Evolutionary conservation across 78 protist genomes (phyloP).

Genomic region (Dictyostelium capitatum): DNA sequence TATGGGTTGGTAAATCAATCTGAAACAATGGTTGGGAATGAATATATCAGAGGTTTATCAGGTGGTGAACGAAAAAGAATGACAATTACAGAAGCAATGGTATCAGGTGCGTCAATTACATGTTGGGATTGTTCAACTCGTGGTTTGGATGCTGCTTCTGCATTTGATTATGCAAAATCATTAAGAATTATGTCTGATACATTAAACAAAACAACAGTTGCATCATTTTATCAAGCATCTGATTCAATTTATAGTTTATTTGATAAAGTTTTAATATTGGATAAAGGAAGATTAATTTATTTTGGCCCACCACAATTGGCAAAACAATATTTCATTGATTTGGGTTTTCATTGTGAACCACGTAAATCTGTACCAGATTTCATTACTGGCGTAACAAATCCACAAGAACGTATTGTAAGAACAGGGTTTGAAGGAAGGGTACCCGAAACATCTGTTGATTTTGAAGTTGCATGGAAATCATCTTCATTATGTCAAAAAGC

Average conservation of each 20-base stretch:
- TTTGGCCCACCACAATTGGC: slow-evolving; percentile 61
- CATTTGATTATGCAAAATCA: slow-evolving; percentile 72
- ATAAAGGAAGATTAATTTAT: slow-evolving; percentile 62
- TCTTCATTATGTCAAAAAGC: neutral
- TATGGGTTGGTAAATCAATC: slow-evolving; percentile 64
- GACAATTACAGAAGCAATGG: slow-evolving; percentile 82
- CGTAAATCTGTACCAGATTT: slow-evolving; percentile 76
- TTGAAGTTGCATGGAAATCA: slow-evolving; percentile 53
- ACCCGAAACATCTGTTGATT: slow-evolving; percentile 54
- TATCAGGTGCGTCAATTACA: slow-evolving; percentile 62
- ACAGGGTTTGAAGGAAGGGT: slow-evolving; percentile 45
- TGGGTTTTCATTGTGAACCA: slow-evolving; percentile 78
- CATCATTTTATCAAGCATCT: slow-evolving; percentile 76
- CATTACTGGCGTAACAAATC: slow-evolving; percentile 76
- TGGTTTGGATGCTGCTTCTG: slow-evolving; percentile 78
- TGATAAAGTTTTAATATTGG: slow-evolving; percentile 52
- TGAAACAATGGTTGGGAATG: slow-evolving; percentile 81
- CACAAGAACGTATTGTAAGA: slow-evolving; percentile 70
- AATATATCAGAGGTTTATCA: slow-evolving; percentile 62
- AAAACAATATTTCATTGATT: slow-evolving; percentile 55
- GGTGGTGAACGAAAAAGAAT: slow-evolving; percentile 81
- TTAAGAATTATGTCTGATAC: slow-evolving; percentile 77
- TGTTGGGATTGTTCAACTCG: slow-evolving; percentile 76
- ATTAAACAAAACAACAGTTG: slow-evolving; percentile 63
- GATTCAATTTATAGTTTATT: slow-evolving; percentile 59